These are phyloP conservation scores for Heterobasidion occidentale DNA, from an alignment of 1,284 basidiomycete species.

Conservation along the genomic window DNA sequence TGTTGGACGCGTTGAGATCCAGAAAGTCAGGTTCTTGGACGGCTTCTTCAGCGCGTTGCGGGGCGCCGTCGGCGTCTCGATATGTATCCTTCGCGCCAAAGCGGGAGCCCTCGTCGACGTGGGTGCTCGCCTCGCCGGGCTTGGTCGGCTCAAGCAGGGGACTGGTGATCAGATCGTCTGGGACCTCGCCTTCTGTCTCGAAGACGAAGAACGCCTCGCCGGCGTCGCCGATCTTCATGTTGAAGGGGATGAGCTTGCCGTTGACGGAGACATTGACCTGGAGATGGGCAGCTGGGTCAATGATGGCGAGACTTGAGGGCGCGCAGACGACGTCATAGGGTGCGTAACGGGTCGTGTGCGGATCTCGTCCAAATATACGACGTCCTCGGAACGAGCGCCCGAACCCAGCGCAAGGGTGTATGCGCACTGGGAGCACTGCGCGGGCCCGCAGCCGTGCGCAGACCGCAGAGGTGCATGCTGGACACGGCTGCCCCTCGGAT, in stretches of 20 bases:
- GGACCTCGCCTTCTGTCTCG: slow-evolving; percentile 92
- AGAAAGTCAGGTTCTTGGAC: slow-evolving; percentile 56
- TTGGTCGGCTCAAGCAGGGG: slow-evolving; percentile 72
- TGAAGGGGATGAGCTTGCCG: slow-evolving; percentile 78
- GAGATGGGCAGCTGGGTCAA: background rate
- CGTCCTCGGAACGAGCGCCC: no score
- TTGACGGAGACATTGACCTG: slow-evolving; percentile 83
- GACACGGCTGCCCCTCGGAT: no score
- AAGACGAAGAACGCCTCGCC: slow-evolving; percentile 99
- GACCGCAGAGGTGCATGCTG: no score
- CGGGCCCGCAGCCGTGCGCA: no score
- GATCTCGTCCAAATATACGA: no score
- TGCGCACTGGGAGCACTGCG: no score
- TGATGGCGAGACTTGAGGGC: background rate
- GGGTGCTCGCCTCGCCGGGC: slow-evolving; percentile 28
- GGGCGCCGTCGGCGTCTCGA: background rate
- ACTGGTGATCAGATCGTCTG: slow-evolving; percentile 89
- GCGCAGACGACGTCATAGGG: background rate
- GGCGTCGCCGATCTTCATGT: slow-evolving; percentile 98
- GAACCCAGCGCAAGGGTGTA: no score
- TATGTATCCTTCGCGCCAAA: slow-evolving; percentile 33
- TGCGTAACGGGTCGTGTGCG: no score
- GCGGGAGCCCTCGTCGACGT: slow-evolving; percentile 22
- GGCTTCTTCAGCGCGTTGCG: slow-evolving; percentile 12
- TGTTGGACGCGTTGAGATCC: slow-evolving; percentile 44